Evolutionary conservation across 164 flowering plant species (phyloP).

Genomic region (Chimonanthus salicifolius): DNA sequence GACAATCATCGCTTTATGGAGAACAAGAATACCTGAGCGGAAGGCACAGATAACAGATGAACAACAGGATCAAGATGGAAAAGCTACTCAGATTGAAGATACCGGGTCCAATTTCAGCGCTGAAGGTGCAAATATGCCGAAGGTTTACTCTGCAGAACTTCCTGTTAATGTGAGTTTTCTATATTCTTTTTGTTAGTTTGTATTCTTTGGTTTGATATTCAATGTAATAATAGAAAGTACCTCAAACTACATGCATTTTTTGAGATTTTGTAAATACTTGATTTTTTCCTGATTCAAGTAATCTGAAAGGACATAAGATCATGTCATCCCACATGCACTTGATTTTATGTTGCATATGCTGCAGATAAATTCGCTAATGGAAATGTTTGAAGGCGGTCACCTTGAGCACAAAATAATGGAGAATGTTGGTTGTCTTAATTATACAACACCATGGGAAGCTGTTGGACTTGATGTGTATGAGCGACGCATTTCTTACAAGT

Average conservation of each 20-base stretch:
- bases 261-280: not conserved
- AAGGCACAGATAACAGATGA: slow-evolving; percentile 79
- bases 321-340: no score
- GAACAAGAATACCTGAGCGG: slow-evolving; percentile 89
- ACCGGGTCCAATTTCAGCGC: slow-evolving; percentile 44
- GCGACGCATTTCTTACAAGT: slow-evolving; percentile 54
- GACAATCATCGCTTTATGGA: slow-evolving; percentile 96
- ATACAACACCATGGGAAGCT: slow-evolving; percentile 54
- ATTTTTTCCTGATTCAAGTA: not conserved
- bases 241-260: not conserved
- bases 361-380: slow-evolving; percentile 63
- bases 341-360: slow-evolving; percentile 5
- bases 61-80: slow-evolving; percentile 50
- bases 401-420: slow-evolving; percentile 61
- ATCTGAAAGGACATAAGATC: not conserved
- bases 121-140: slow-evolving; percentile 50
- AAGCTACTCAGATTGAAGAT: slow-evolving; percentile 63
- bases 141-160: slow-evolving; percentile 47
- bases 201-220: not conserved
- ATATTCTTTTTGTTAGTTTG: not conserved
- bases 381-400: slow-evolving; percentile 66
- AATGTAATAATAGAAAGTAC: not conserved
- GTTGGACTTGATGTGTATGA: slow-evolving; percentile 37
- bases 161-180: slow-evolving; percentile 48
- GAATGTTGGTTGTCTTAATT: slow-evolving; percentile 63